Base-by-base conservation (phyloP, 2,329 filamentous ascomycete species). In the Talaromyces sp. region DNA sequence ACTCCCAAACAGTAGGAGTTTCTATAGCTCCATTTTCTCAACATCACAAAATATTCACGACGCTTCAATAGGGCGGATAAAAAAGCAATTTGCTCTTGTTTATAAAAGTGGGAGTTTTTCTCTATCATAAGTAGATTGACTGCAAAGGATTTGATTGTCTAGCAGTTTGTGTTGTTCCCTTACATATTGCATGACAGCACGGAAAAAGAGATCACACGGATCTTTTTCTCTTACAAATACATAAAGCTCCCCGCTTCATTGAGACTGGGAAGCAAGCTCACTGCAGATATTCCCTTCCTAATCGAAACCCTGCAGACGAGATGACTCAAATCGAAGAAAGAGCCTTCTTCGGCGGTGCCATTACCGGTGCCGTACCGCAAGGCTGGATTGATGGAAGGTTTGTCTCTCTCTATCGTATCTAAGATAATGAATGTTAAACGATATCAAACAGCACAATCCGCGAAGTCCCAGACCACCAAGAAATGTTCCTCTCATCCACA, bases 401-500 rank as follows among this genome's bases (percentile, higher is more conserved):
- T 62, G 65, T 64, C 22, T 25, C 54, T 28, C 5, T 28, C 17
- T 8, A 5, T 22, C 9, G 11, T 35, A 28, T 17, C n/a, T n/a
- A n/a, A 37, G 13, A 11, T 6, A 17, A 6, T 36, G 22, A 15
- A 36, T 6, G 13, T 33, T 52, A 39, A 31, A 33, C 25, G 36
- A 21, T 40, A n/a, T 35, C 11, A 25, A 40, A 59, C 59, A 74
- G 71, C 59, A 62, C 64, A 54, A 64, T 73, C 51, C 71, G 70
- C 60, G 65, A 76, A 67, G 66, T 76, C 54, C 73, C 74, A 41
- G 69, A 74, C 61, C 89, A 95, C 73, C 92, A 97, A 77, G 93
- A 97, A 79, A 88, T 97, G 65, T 96, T 86, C 77, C 87, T 97
- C 68, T 91, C 95, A 70, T 81, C 84, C 63, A 82, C 88, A 62